Base-by-base conservation (phyloP, 2,329 filamentous ascomycete species). In the Dothistroma septosporum region DNA sequence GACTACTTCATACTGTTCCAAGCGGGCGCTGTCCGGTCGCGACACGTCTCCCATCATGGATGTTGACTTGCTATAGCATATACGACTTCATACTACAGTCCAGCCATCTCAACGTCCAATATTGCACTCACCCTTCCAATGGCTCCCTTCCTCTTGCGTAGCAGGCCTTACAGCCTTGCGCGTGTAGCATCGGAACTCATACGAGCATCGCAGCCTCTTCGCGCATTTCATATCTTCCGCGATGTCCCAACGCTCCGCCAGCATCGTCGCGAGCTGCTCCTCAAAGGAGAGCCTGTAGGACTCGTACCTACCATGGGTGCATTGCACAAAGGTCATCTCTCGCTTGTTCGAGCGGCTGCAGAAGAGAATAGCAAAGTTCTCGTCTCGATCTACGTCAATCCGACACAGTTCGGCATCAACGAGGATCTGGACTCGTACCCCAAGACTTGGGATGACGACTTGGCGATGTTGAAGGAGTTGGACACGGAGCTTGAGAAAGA, bases 291-390 rank as follows among this genome's bases (percentile, higher is more conserved):
- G 60, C 87, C 87, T 49, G 87, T 99, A 60, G 91, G 89, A 61
- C 85, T 99, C 31, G 92, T 99, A 37, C 94, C 94, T 1, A 99
- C 94, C 33, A 97, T 99, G 94, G 94, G 94, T 64, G 94, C 94
- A 54, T 83, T 99, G n/a, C 94, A 99, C 76, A 84, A 87, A 58
- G 94, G 94, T 46, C 94, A 99, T 77, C 77, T 96, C 55, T 89
- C 90, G 3, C 83, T 99, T 22, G 89, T 96, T 70, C 89, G 91
- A 61, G 84, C 87, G 68, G 94, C 94, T 2, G 92, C 92, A 1
- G 80, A 82, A 53, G 91, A 96, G 70, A 94, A 92, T 77, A 88
- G 90, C 66, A 85, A 92, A 68, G 90, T 97, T 59, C 87, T 97
- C 63, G 90, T 99, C 59, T 92, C 89, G 73, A 88, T 97, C 68